phyloP scores from a whole-genome alignment of 2,329 filamentous ascomycete genomes.

The Alternaria brassicae region DNA sequence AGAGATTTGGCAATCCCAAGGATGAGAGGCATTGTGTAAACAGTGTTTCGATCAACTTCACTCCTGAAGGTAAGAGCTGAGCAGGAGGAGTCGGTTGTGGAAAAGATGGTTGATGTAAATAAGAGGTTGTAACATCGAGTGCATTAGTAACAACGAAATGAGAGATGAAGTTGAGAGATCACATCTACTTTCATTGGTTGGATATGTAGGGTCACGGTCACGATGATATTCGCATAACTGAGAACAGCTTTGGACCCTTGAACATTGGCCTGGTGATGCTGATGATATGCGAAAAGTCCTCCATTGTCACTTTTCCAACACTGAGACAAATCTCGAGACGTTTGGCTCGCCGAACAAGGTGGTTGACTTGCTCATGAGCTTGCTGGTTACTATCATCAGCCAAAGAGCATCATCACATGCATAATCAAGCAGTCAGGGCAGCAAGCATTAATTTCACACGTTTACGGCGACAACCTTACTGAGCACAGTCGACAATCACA shows the following conservation, averaged over 20 bases:
- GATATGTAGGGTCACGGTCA: not conserved
- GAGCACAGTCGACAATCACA: not conserved
- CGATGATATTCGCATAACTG: not conserved
- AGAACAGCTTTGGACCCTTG: not conserved
- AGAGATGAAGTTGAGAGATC: not conserved
- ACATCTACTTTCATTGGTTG: not conserved
- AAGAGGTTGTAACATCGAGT: not conserved
- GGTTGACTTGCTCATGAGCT: too few relatives aligned
- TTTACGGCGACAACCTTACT: not conserved
- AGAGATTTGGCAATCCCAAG: conserved; percentile 82
- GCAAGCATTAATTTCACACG: not conserved
- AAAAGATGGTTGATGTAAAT: conserved; percentile 1
- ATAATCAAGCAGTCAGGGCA: not conserved
- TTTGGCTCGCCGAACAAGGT: too few relatives aligned
- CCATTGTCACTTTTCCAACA: too few relatives aligned
- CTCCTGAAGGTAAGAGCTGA: conserved; percentile 69
- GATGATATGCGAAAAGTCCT: too few relatives aligned
- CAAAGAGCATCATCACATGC: too few relatives aligned
- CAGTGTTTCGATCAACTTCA: conserved; percentile 86
- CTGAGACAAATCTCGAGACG: too few relatives aligned
- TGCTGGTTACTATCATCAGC: too few relatives aligned
- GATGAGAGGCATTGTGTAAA: conserved; percentile 98
- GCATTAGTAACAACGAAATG: conserved; percentile 10
- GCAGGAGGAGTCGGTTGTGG: not conserved
- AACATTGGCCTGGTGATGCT: too few relatives aligned